Base-by-base conservation (phyloP, 2,329 filamentous ascomycete genomes). In the Dendryphion nanum region DNA sequence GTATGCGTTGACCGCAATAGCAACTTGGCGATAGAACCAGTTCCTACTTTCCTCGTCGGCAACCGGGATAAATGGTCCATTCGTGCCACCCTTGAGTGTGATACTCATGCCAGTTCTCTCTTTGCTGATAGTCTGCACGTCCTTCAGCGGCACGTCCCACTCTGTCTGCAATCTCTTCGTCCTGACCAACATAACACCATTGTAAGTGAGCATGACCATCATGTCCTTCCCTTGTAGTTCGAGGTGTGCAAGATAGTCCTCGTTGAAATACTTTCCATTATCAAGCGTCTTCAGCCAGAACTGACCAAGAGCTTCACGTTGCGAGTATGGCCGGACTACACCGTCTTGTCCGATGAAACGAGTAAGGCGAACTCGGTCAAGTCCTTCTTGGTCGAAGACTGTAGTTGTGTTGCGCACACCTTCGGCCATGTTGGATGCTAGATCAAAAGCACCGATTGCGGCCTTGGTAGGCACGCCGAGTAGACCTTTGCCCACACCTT, bases 201-300 rank as follows among this genome's bases (percentile, higher is more conserved):
- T 72, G 48, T 74, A 75, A 14, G 71, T 75, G 33, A 74, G 57
- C 64, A 75, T 69, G 42, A 74, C 96, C 44, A 98, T 78, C 80
- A 97, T 88, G 61, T 94, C 90, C 63, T 93, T 88, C 44, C 83
- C 82, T 8, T 89, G 86, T 18, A 98, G 78, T 67, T 98, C 91
- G 4, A 98, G 75, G 62, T 98, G 94, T 4, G 90, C 94, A 64
- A 98, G 93, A 71, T 98, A 98, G 61, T 89, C 80, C 67, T 98
- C 93, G 69, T 95, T 85, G 78, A 98, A 98, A 74, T 91, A 97
- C 65, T 90, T 93, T 45, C 93, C 93, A 49, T 96, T 93, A 68
- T 98, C 93, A 8, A 95, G 82, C 42, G 95, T 95, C 76, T 98
- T 98, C 48, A 98, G 82, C 94, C 93, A 98, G 73, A 89, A 96